Evolutionary conservation across 106 monocot genomes (phyloP).

Genomic region (Xerophyta viscosa): DNA sequence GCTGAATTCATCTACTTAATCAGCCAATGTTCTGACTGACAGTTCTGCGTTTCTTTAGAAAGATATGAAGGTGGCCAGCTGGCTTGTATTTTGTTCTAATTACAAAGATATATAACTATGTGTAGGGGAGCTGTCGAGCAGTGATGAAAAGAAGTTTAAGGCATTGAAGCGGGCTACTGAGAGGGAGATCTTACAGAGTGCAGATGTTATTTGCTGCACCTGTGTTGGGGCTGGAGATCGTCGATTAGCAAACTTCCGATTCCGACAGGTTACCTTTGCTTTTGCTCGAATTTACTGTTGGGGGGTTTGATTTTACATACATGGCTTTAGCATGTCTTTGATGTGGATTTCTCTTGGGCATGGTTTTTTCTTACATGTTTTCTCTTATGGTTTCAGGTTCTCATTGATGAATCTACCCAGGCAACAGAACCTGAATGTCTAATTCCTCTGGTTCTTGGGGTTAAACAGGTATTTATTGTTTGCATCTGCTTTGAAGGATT

Average conservation of each 20-base stretch:
- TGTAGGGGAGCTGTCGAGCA: constrained; percentile 90
- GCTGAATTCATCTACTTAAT: no score
- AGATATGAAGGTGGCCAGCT: no score
- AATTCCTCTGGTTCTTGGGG: constrained; percentile 96
- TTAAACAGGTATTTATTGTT: constrained; percentile 81
- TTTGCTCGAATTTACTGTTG: no score
- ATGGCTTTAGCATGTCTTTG: no score
- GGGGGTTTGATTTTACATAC: no score
- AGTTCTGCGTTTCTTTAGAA: no score
- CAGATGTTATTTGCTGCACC: constrained; percentile 99
- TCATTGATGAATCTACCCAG: constrained; percentile 99
- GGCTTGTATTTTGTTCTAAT: neutral
- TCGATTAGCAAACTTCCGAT: constrained; percentile 87
- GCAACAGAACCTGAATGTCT: constrained; percentile 98
- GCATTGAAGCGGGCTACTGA: constrained; percentile 97
- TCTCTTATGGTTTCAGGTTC: constrained; percentile 64
- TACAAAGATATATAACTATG: neutral
- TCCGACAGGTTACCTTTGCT: constrained; percentile 59
- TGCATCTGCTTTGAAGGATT: no score
- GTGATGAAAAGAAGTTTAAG: constrained; percentile 99
- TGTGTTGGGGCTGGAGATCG: constrained; percentile 99
- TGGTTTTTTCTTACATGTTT: no score
- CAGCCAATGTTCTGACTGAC: no score
- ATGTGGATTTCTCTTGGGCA: no score
- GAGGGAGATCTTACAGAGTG: constrained; percentile 95